These are phyloP conservation scores for Blastocystis sp. DNA, from an alignment of 352 stramenopile genomes.

Conservation along the genomic window DNA sequence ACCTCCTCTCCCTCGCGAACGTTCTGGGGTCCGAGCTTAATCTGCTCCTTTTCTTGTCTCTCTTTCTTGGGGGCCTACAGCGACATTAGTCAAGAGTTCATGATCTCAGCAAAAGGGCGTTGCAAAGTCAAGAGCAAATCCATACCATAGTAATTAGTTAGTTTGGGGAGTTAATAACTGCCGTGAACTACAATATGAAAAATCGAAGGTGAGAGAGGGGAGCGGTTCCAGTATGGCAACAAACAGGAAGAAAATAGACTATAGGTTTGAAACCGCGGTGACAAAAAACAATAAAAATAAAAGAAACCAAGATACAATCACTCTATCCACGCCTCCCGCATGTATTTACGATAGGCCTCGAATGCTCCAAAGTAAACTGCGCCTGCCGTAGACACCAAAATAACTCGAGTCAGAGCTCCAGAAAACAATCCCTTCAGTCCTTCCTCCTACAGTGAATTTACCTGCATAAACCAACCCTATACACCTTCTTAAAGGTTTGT, in stretches of 20 bases:
- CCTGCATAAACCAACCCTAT: neutral
- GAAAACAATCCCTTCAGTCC: conserved; percentile 54
- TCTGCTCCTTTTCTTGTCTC: conserved; percentile 80
- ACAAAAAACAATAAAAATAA: neutral
- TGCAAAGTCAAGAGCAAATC: neutral
- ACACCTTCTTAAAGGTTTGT: conserved; percentile 32
- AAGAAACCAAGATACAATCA: neutral
- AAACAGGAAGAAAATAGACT: neutral
- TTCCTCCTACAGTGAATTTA: neutral
- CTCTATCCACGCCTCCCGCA: conserved; percentile 14
- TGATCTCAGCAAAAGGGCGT: neutral
- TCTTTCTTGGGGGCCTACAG: conserved; percentile 62
- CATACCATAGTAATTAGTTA: conserved; percentile 56
- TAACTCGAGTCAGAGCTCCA: conserved; percentile 46
- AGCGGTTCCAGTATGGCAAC: neutral
- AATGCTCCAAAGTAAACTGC: conserved; percentile 56
- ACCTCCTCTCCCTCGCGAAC: conserved; percentile 93
- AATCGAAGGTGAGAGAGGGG: neutral
- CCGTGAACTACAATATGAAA: conserved; percentile 52
- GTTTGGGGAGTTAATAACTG: conserved; percentile 58
- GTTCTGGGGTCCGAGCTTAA: conserved; percentile 79
- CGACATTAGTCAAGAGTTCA: neutral
- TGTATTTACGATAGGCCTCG: conserved; percentile 33
- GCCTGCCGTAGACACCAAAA: conserved; percentile 17
- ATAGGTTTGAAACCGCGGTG: neutral